Conservation (phyloP, 2,329 filamentous ascomycete species). For the Alternaria gansuensis region DNA sequence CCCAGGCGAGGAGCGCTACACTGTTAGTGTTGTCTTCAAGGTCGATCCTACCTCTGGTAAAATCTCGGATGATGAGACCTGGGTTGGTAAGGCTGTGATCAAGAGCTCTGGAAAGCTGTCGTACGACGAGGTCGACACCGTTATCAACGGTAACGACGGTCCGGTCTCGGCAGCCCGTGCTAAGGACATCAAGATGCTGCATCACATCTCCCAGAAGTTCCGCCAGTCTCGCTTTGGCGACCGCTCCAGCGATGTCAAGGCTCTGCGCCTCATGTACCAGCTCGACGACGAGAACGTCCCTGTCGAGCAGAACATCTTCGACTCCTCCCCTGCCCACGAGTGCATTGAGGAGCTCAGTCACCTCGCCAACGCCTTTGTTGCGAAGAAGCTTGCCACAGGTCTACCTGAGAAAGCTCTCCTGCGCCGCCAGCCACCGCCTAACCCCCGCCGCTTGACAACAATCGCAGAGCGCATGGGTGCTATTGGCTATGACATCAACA, state of each 20-base stretch:
- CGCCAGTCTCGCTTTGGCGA: constrained; percentile 85
- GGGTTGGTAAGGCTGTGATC: constrained; percentile 92
- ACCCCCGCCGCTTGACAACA: constrained; percentile 84
- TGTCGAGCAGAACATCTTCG: constrained; percentile 94
- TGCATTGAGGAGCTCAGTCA: constrained; percentile 94
- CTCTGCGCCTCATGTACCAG: constrained; percentile 88
- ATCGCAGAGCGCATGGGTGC: constrained; percentile 93
- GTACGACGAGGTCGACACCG: constrained; percentile 84
- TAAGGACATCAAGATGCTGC: constrained; percentile 82
- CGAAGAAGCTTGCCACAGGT: constrained; percentile 78
- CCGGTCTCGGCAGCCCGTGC: constrained; percentile 71
- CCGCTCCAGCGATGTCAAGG: constrained; percentile 79
- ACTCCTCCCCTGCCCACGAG: constrained; percentile 87
- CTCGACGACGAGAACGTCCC: constrained; percentile 98
- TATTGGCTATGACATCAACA: constrained; percentile 89
- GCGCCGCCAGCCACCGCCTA: constrained; percentile 84
- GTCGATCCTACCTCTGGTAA: constrained; percentile 82
- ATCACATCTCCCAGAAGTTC: constrained; percentile 86
- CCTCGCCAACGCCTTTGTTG: constrained; percentile 90
- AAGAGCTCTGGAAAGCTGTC: constrained; percentile 88
- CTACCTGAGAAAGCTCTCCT: constrained; percentile 93
- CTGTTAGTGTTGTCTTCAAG: constrained; percentile 91
- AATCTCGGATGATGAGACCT: constrained; percentile 84
- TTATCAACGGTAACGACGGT: constrained; percentile 74
- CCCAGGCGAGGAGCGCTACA: constrained; percentile 87